These are phyloP conservation scores for Penicillium sp. DNA, from an alignment of 2,329 filamentous ascomycete species.

Conservation along the genomic window DNA sequence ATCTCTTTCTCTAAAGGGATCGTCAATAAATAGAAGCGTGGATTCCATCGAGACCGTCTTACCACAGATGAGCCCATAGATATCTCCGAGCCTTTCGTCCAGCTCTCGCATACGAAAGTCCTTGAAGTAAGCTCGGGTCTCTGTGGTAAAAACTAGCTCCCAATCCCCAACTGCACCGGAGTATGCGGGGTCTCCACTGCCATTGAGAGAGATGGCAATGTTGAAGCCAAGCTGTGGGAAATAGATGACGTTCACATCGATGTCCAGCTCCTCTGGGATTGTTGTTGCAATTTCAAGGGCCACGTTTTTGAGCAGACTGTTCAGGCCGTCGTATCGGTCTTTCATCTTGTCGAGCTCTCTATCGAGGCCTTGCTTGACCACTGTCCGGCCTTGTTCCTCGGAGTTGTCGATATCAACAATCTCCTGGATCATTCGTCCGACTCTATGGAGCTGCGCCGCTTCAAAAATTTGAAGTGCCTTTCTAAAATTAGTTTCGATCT, in stretches of 20 bases:
- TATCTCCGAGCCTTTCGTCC: constrained; percentile 75
- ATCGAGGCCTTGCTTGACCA: constrained; percentile 69
- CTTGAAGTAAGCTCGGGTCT: constrained; percentile 76
- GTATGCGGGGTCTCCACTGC: constrained; percentile 58
- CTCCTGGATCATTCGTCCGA: constrained; percentile 67
- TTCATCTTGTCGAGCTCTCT: constrained; percentile 72
- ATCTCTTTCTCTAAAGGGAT: constrained; percentile 68
- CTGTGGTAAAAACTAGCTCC: constrained; percentile 72
- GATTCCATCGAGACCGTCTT: constrained; percentile 25
- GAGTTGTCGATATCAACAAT: constrained; percentile 78
- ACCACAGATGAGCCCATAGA: constrained; percentile 80
- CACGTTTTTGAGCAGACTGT: constrained; percentile 65
- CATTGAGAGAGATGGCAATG: constrained; percentile 64
- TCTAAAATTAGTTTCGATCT: neutral
- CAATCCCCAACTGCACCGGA: constrained; percentile 64
- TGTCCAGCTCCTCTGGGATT: constrained; percentile 55
- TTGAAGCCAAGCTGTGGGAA: constrained; percentile 90
- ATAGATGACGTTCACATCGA: constrained; percentile 72
- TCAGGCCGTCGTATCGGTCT: constrained; percentile 70
- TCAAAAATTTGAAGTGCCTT: constrained; percentile 60
- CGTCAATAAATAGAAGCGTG: neutral
- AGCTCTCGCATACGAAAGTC: constrained; percentile 74
- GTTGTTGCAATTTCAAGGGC: constrained; percentile 59
- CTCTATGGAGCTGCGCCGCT: constrained; percentile 53
- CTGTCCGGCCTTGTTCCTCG: constrained; percentile 63